phyloP scores from a whole-genome alignment of 352 stramenopile species.

The Globisporangium emineosum region DNA sequence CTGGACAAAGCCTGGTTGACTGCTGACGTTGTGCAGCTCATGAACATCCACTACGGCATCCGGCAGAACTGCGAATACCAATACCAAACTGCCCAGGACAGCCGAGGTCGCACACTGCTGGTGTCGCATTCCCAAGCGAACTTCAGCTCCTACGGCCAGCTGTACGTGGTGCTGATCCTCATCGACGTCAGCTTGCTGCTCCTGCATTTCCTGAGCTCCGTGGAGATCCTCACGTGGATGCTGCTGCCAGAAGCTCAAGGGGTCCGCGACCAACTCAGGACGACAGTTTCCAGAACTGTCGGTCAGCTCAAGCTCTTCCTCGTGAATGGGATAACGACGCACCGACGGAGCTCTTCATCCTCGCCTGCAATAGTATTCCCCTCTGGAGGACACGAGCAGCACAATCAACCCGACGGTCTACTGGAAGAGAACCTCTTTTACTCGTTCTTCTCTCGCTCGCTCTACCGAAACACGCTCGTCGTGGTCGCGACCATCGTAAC shows the following conservation, averaged over 20 bases:
- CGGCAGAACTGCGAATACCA: conserved; percentile 21
- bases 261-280: conserved; percentile 14
- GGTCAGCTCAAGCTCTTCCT: neutral
- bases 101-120: neutral
- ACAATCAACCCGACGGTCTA: neutral
- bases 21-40: conserved; percentile 15
- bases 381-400: conserved; percentile 9
- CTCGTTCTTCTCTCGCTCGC: conserved; percentile 26
- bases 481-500: conserved; percentile 26
- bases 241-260: conserved; percentile 10
- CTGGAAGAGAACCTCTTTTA: neutral
- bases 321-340: neutral
- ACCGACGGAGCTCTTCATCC: neutral
- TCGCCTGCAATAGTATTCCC: neutral
- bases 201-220: neutral
- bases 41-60: conserved; percentile 17
- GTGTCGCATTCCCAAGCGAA: conserved; percentile 1
- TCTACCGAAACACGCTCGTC: conserved; percentile 36
- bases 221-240: conserved; percentile 20
- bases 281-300: neutral
- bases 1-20: conserved; percentile 21
- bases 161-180: conserved; percentile 25
- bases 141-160: conserved; percentile 19
- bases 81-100: conserved; percentile 11
- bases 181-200: conserved; percentile 22